These are phyloP conservation scores for Starmerella stigmatis DNA, from an alignment of 805 yeast species.

Conservation along the genomic window DNA sequence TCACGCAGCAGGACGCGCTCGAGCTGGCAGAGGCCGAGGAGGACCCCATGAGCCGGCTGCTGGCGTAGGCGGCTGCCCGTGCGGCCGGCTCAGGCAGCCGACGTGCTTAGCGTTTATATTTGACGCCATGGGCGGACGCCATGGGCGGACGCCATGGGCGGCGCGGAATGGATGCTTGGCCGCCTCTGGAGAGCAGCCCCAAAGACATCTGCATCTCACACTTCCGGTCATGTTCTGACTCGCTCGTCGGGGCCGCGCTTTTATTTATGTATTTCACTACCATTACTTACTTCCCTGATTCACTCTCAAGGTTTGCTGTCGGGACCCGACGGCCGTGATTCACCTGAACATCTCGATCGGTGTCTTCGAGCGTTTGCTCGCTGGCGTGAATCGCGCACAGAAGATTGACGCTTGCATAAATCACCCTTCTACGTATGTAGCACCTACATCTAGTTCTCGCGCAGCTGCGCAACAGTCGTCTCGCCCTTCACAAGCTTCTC, in stretches of 20 bases:
- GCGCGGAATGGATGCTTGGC: too few relatives aligned
- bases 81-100: background rate
- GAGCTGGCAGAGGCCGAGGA: constrained; percentile 64
- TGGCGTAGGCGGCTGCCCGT: constrained; percentile 9
- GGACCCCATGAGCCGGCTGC: constrained; percentile 27
- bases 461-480: constrained; percentile 23
- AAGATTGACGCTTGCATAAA: too few relatives aligned
- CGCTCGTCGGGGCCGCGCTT: background rate
- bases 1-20: constrained; percentile 76
- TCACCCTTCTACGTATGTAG: background rate
- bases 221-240: background rate
- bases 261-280: background rate
- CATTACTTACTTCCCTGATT: too few relatives aligned
- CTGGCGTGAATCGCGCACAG: too few relatives aligned
- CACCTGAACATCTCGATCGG: too few relatives aligned
- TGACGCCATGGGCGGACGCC: too few relatives aligned
- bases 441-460: constrained; percentile 15
- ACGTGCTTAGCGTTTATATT: too few relatives aligned
- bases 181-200: too few relatives aligned
- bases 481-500: constrained; percentile 42
- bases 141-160: too few relatives aligned
- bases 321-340: too few relatives aligned
- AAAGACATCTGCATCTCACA: background rate
- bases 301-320: too few relatives aligned
- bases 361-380: too few relatives aligned